phyloP scores from a whole-genome alignment of 2,329 filamentous ascomycete genomes.

The Mycosphaerelloides madeirae region DNA sequence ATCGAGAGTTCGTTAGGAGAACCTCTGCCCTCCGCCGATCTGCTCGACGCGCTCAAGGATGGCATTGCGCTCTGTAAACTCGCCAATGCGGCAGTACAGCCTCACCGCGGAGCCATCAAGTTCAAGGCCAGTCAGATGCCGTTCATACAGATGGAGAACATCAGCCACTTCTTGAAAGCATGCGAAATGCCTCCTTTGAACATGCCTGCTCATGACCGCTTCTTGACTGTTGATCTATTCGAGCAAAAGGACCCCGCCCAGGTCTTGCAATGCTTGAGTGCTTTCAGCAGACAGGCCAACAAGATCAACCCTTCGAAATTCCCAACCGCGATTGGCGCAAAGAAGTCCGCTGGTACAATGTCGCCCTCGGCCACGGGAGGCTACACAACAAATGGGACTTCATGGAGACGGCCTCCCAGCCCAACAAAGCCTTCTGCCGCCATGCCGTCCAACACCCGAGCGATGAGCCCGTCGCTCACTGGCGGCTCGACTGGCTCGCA shows the following conservation, averaged over 20 bases:
- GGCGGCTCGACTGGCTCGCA: constrained; percentile 57
- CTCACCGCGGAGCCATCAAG: constrained; percentile 72
- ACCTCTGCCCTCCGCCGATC: constrained; percentile 64
- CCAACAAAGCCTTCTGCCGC: constrained; percentile 27
- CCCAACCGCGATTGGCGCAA: constrained; percentile 69
- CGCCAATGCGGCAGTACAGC: constrained; percentile 71
- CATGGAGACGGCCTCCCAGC: constrained; percentile 19
- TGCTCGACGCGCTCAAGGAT: constrained; percentile 83
- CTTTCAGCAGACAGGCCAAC: constrained; percentile 85
- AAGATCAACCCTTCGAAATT: constrained; percentile 68
- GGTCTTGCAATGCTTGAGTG: constrained; percentile 84
- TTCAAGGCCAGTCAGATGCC: constrained; percentile 94
- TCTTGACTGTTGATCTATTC: constrained; percentile 93
- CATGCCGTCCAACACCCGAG: constrained; percentile 27
- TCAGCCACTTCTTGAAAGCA: constrained; percentile 87
- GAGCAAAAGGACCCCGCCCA: constrained; percentile 95
- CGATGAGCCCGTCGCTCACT: constrained; percentile 45
- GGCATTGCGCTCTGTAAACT: constrained; percentile 92
- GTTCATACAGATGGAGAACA: constrained; percentile 99
- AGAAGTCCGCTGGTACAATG: constrained; percentile 50
- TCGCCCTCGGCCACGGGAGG: constrained; percentile 18
- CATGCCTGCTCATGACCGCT: constrained; percentile 88
- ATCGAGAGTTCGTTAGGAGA: constrained; percentile 78
- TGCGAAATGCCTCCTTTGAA: constrained; percentile 81
- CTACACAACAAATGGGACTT: constrained; percentile 14